Conservation (phyloP, 1,139 yeast species). For the Hansenula lynferdii region DNA sequence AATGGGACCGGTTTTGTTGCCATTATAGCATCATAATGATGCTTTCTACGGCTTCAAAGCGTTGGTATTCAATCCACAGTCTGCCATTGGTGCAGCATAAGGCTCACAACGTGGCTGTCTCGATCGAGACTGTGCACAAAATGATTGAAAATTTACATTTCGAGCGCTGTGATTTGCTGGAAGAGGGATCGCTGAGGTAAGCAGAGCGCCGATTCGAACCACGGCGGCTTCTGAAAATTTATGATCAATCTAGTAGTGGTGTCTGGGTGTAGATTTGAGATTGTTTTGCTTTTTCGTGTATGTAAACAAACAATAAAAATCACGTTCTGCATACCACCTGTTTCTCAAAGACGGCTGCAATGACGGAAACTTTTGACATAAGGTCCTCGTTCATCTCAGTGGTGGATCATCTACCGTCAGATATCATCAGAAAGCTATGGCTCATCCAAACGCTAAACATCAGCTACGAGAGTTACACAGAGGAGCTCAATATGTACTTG, state of each 20-base stretch:
- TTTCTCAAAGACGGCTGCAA: neutral
- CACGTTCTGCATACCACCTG: too few species aligned
- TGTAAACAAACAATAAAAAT: too few species aligned
- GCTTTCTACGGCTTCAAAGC: too few species aligned
- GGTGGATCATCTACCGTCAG: conserved; percentile 46
- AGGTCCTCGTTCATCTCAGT: conserved; percentile 24
- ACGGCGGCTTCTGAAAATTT: too few species aligned
- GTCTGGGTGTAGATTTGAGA: too few species aligned
- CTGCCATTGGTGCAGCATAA: conserved; percentile 6
- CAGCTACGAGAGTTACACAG: conserved; percentile 19
- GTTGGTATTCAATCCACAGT: neutral
- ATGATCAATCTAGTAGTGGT: too few species aligned
- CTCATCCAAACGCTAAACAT: conserved; percentile 36
- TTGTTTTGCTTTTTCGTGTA: too few species aligned
- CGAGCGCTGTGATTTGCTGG: conserved; percentile 9
- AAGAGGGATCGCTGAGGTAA: neutral
- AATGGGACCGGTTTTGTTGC: too few species aligned
- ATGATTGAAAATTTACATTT: conserved; percentile 5
- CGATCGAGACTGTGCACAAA: too few species aligned
- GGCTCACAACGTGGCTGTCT: neutral
- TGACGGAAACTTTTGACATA: conserved; percentile 19
- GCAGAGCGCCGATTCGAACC: too few species aligned
- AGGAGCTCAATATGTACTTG: conserved; percentile 10
- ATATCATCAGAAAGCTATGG: conserved; percentile 43
- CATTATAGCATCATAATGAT: too few species aligned